Base-by-base conservation (phyloP, 1,284 basidiomycete species). In the Gymnopus androsaceus region DNA sequence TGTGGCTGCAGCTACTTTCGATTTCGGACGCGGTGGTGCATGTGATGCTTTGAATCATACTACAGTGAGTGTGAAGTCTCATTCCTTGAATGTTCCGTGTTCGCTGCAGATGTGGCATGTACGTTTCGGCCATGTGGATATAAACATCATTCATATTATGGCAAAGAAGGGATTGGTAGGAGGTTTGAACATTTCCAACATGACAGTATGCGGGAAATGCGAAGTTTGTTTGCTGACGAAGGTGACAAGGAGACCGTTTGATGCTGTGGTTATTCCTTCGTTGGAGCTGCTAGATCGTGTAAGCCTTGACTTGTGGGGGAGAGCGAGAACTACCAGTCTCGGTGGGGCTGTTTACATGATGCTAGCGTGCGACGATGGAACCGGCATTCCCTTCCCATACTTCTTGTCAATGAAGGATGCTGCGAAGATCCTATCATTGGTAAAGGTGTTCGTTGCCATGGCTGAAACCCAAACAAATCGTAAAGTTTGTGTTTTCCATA, bases 121-220 rank as follows among this genome's bases (percentile, higher is more conserved):
- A n/a, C 51, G 40, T 1, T 45, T 53, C 17, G 51, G 51, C 15
- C 41, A 53, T 44, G 41, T 25, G 23, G 41, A 53, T 23, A 33
- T 45, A 1, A 30, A 45, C 8, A 11, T 30, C 23, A 53, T 53
- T 5, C 17, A 6, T n/a, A 30, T 31, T 3, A 30, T 47, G 27
- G 30, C 25, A 4, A 34, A 47, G 11, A 5, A 23, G 11, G 28
- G n/a, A n/a, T n/a, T n/a, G n/a, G n/a, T n/a, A n/a, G n/a, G n/a
- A n/a, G n/a, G n/a, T n/a, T n/a, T n/a, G n/a, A n/a, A n/a, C n/a
- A n/a, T n/a, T n/a, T n/a, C n/a, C n/a, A n/a, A n/a, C n/a, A n/a
- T n/a, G n/a, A n/a, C n/a, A n/a, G n/a, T n/a, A n/a, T n/a, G n/a
- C n/a, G n/a, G n/a, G n/a, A n/a, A n/a, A n/a, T n/a, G 23, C 15